Evolutionary conservation across 495 filamentous ascomycete genomes (phyloP), one percentile per base, ranked within the genome.

Genomic region (Penicillium malachiteum): DNA sequence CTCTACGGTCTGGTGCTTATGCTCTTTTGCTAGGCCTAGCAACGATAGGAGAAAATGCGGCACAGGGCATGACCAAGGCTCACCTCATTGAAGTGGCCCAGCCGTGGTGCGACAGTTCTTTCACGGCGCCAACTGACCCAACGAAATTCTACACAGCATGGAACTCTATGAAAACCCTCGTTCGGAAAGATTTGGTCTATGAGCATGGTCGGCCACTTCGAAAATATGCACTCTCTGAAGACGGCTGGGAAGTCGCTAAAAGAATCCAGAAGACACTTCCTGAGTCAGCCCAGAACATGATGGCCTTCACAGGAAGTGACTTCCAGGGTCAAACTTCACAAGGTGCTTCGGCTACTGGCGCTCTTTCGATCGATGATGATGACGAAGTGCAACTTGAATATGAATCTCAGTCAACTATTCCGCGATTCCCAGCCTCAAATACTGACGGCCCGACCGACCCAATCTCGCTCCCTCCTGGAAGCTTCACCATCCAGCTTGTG

Each of bases 151-250:
- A 90, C 58, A 94, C 89, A 2, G 90, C 90, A 0, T 95, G 91
- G 91, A 86, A 80, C 63, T 90, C 88, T 0, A 95, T 95, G 83
- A 92, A 90, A 61, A 89, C 86, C 0, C 72, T 94, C 30, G 60
- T 85, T 2, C 74, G 84, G 30, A 92, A 92, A 68, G 89, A 92
- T 40, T 74, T 92, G 9, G 88, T 92, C 0, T 86, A 85, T 55
- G 83, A 88, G 49, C 81, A 82, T 38, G 87, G 89, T 1, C 78
- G 86, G 30, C 90, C 90, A 1, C 67, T 84, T 12, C 76, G 84
- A 48, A 86, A 80, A 58, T 95, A 91, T 67, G 68, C 72, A 4
- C 76, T 95, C 13, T 90, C 88, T 0, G 90, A 92, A 31, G 87
- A 88, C 50, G 90, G 90, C 2, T 89, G 87, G 84, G 87, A 91